Evolutionary conservation across 2,329 filamentous ascomycete species (phyloP).

Genomic region (Aspergillus sp.): DNA sequence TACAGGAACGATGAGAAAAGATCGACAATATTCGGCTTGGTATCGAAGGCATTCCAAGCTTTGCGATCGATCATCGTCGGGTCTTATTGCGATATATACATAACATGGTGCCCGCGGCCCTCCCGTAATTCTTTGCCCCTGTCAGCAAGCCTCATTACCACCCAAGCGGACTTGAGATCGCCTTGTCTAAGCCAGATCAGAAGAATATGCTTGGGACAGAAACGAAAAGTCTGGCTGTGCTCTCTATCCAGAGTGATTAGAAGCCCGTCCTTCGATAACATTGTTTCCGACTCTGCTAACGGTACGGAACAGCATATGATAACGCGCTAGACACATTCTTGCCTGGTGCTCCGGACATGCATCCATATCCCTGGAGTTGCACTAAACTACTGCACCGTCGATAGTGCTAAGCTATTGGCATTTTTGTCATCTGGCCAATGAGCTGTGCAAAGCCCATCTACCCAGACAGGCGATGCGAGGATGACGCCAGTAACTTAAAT

Average conservation of each 20-base stretch:
- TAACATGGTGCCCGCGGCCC: neutral
- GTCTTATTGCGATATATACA: neutral
- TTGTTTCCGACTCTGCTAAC: neutral
- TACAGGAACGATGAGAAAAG: neutral
- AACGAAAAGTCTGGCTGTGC: too few species aligned
- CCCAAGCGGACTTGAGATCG: neutral
- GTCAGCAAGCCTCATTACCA: neutral
- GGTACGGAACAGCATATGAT: neutral
- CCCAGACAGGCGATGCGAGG: neutral
- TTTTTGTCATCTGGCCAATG: neutral
- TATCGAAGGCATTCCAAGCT: neutral
- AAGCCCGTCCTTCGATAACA: neutral
- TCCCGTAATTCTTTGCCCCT: neutral
- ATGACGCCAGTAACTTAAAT: constrained; percentile 3
- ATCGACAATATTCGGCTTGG: neutral
- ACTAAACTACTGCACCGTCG: neutral
- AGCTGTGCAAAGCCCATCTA: neutral
- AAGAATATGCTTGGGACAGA: too few species aligned
- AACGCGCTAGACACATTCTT: neutral
- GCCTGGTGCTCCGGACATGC: neutral
- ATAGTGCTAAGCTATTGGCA: neutral
- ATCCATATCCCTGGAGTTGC: neutral
- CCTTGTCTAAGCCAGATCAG: neutral
- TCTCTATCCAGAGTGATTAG: neutral
- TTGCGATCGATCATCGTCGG: neutral